Conservation (phyloP, 2,329 filamentous ascomycete species). For the Tympanopsis confertula region DNA sequence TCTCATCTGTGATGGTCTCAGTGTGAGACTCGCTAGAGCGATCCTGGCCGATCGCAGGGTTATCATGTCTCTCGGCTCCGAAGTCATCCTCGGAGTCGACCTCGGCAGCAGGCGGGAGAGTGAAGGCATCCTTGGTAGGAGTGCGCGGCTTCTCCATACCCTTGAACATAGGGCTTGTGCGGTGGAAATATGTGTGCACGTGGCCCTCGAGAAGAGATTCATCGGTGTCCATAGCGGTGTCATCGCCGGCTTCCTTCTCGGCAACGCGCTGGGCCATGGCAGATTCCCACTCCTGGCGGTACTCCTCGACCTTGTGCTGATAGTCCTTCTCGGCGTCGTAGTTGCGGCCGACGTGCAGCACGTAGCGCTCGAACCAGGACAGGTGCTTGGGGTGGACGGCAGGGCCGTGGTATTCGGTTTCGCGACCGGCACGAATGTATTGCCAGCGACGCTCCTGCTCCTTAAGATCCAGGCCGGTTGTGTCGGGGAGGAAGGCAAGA, state of each 20-base stretch:
- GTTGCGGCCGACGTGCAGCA: conserved; percentile 64
- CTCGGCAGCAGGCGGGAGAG: neutral
- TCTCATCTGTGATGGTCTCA: too few species aligned
- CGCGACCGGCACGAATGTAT: conserved; percentile 69
- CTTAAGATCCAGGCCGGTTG: conserved; percentile 89
- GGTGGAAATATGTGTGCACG: conserved; percentile 1
- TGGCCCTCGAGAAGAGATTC: neutral
- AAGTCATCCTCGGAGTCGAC: too few species aligned
- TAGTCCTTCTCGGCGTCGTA: conserved; percentile 79
- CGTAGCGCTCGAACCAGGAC: conserved; percentile 73
- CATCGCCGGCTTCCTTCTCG: conserved; percentile 27
- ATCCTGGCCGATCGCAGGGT: too few species aligned
- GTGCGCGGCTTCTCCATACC: neutral
- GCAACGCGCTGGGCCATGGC: conserved; percentile 40
- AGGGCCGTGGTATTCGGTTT: conserved; percentile 79
- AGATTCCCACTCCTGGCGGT: conserved; percentile 39
- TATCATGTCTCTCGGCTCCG: too few species aligned
- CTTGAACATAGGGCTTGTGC: neutral
- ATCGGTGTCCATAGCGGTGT: conserved; percentile 6
- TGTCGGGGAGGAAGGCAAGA: conserved; percentile 82
- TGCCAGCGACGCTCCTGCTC: conserved; percentile 91
- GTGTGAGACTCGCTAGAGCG: too few species aligned
- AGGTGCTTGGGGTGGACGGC: conserved; percentile 84
- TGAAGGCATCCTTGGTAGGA: neutral
- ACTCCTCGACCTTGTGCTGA: conserved; percentile 70